These are phyloP conservation scores for Kockovaella imperatae DNA, from an alignment of 768 basidiomycete species.

Conservation along the genomic window DNA sequence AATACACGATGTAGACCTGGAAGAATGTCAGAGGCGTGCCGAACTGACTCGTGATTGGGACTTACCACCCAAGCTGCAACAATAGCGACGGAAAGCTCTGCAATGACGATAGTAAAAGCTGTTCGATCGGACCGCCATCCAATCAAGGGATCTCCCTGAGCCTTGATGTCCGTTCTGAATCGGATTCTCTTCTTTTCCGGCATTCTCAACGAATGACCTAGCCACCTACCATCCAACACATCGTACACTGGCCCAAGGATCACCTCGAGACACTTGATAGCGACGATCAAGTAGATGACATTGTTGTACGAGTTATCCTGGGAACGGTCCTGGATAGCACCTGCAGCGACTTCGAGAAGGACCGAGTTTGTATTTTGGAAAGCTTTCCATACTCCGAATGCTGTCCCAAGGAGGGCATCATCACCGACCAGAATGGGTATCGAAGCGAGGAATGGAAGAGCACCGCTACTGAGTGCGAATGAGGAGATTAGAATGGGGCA, in stretches of 20 bases:
- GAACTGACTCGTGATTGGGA: too few species aligned
- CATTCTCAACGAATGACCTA: slow-evolving; percentile 27
- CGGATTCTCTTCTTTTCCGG: slow-evolving; percentile 21
- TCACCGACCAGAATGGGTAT: slow-evolving; percentile 37
- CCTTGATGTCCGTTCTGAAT: slow-evolving; percentile 2
- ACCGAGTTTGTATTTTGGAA: slow-evolving; percentile 15
- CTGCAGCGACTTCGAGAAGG: slow-evolving; percentile 35
- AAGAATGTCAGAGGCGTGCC: too few species aligned
- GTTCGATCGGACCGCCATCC: slow-evolving; percentile 22
- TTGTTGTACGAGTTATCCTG: slow-evolving; percentile 25
- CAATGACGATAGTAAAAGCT: slow-evolving; percentile 7
- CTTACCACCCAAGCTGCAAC: slow-evolving; percentile 35
- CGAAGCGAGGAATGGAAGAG: slow-evolving; percentile 35
- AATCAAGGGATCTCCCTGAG: slow-evolving; percentile 2
- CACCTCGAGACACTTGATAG: slow-evolving; percentile 31
- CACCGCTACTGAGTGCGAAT: slow-evolving; percentile 34
- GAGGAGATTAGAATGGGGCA: slow-evolving; percentile 34
- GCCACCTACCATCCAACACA: slow-evolving; percentile 28
- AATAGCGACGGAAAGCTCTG: slow-evolving; percentile 13
- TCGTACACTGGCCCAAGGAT: slow-evolving; percentile 28
- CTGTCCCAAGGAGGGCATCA: slow-evolving; percentile 34
- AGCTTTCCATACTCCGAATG: slow-evolving; percentile 40
- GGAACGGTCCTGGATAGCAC: slow-evolving; percentile 40
- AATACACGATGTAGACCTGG: too few species aligned
- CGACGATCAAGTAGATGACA: slow-evolving; percentile 40